Evolutionary conservation across 768 basidiomycete species (phyloP), one percentile per base, ranked within the genome.

Genomic region (Podaxis rugospora): DNA sequence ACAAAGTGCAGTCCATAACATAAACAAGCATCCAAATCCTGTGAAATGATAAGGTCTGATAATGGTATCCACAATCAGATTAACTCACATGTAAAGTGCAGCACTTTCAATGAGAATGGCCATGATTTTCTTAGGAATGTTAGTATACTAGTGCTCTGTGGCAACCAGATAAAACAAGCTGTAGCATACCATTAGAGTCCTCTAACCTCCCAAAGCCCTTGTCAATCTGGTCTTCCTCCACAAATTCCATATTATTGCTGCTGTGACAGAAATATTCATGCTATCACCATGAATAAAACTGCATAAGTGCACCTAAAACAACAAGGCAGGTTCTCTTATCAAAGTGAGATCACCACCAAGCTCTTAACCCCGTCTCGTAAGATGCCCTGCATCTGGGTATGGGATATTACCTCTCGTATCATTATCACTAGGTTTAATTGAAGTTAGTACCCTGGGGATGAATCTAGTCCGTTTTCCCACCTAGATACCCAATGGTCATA

Each of bases 61-160:
- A 36, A 11, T 28, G 55, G 27, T 39, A 51, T 14, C 14, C 16
- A 35, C 25, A 10, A 40, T 40, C 5, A 23, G 28, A 23, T 21
- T 27, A 44, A 47, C 59, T n/a, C 59, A 65, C 64, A 57, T 59
- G 16, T 62, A 59, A 5, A 65, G 53, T 5, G 64, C 61, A 3
- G 64, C 64, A 40, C 64, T 65, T 35, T 65, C 64, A 7, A 62
- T 53, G 53, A 65, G 50, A 28, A 65, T 65, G 18, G 44, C 23
- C 2, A 57, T 32, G 2, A 57, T 11, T 49, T 36, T 57, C 55
- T 57, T 18, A 2, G 10, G 42, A 44, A 44, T 6, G 18, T 18
- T 7, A 44, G 16, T 13, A 18, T 44, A 44, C 16, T 18, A n/a
- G 42, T 21, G 18, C 16, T 44, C 18, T 18, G 16, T n/a, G 11